Evolutionary conservation across 495 filamentous ascomycete species (phyloP).

Genomic region (Penicillium arizonense): DNA sequence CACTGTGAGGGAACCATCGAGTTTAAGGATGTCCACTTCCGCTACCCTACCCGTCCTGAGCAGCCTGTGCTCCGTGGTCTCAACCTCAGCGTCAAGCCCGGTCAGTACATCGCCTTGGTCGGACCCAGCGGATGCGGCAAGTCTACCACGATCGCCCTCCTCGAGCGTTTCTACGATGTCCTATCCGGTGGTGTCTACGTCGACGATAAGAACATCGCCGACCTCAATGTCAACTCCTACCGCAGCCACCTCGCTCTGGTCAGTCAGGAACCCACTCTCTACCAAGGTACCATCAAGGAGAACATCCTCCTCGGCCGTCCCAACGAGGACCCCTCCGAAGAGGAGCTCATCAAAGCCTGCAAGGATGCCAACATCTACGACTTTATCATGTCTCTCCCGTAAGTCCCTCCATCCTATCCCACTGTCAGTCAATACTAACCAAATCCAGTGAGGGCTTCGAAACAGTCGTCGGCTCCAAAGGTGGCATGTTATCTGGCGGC

Average conservation of each 20-base stretch:
- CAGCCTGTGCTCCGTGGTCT: conserved; percentile 76
- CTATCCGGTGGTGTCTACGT: conserved; percentile 68
- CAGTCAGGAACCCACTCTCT: conserved; percentile 82
- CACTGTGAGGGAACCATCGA: conserved; percentile 67
- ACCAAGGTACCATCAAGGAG: conserved; percentile 81
- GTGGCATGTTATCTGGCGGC: conserved; percentile 74
- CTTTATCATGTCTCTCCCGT: conserved; percentile 73
- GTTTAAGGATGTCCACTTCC: conserved; percentile 76
- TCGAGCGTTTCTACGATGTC: conserved; percentile 86
- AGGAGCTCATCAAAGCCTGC: conserved; percentile 70
- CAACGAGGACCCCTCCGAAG: conserved; percentile 62
- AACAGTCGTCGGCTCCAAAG: conserved; percentile 75
- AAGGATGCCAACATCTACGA: conserved; percentile 90
- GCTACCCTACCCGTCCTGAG: conserved; percentile 77
- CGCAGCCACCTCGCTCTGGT: conserved; percentile 75
- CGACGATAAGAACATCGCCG: conserved; percentile 71
- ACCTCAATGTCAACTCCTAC: conserved; percentile 76
- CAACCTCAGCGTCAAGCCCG: conserved; percentile 68
- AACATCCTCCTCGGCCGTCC: conserved; percentile 74
- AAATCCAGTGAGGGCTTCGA: conserved; percentile 63
- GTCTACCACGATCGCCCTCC: conserved; percentile 73
- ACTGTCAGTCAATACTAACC: conserved; percentile 13
- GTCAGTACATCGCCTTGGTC: conserved; percentile 78
- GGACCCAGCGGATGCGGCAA: conserved; percentile 84
- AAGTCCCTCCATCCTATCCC: conserved; percentile 15